Conservation (phyloP, 306 rosid genomes). For the Citrullus amarus region DNA sequence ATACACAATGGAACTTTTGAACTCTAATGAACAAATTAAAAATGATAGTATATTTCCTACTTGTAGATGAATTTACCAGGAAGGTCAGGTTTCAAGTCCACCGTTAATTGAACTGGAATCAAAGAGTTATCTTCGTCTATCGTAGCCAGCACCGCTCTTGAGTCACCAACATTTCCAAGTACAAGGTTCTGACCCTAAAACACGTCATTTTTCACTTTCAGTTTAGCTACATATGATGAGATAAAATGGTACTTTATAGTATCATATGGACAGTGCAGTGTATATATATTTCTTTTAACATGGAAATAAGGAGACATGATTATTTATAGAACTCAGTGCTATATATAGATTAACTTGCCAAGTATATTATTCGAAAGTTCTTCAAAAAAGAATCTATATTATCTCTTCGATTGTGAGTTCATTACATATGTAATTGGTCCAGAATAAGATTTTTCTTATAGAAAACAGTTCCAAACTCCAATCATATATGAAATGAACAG, state of each 20-base stretch:
- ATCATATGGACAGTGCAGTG: not conserved
- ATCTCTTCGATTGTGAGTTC: not conserved
- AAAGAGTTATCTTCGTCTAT: constrained; percentile 25
- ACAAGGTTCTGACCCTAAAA: constrained; percentile 29
- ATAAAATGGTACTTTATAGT: not conserved
- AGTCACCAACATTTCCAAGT: constrained; percentile 43
- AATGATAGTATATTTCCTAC: not conserved
- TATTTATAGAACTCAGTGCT: not conserved
- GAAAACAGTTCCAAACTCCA: not conserved
- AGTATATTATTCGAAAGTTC: not conserved
- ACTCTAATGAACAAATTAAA: not conserved
- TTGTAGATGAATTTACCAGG: constrained; percentile 18
- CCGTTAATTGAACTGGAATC: constrained; percentile 35
- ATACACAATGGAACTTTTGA: not conserved
- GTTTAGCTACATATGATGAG: not conserved
- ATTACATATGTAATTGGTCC: not conserved
- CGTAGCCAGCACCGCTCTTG: constrained; percentile 43
- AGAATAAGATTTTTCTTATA: not conserved
- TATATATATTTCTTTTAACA: no score
- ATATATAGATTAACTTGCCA: not conserved
- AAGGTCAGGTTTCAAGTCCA: constrained; percentile 49
- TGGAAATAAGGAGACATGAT: not conserved
- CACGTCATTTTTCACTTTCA: not conserved
- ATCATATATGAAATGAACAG: not conserved
- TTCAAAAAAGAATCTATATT: not conserved